These are phyloP conservation scores for Isatis lusitanica DNA, from an alignment of 441 rosid species.

Conservation along the genomic window DNA sequence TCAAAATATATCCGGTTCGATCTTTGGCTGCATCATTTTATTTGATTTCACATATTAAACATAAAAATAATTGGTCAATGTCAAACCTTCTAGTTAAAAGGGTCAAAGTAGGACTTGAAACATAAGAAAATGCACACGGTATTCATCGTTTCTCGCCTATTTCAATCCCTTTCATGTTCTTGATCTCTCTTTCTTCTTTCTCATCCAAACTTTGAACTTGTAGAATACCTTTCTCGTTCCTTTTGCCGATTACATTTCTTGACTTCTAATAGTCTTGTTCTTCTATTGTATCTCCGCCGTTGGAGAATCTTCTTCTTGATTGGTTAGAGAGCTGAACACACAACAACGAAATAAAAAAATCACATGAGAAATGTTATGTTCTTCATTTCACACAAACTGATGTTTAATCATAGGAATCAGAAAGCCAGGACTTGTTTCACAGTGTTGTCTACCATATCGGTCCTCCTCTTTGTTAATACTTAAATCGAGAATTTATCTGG, in stretches of 20 bases:
- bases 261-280: background rate
- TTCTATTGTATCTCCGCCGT: conserved; percentile 6
- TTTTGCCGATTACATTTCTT: background rate
- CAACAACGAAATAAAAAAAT: background rate
- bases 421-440: conserved; percentile 21
- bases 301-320: conserved; percentile 17
- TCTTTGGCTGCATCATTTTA: background rate
- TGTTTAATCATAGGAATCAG: conserved; percentile 9
- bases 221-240: background rate
- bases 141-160: conserved; percentile 36
- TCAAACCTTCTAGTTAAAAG: background rate
- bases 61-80: background rate
- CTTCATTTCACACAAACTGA: background rate
- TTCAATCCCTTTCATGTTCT: conserved; percentile 2
- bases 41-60: background rate
- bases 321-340: conserved; percentile 26
- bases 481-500: conserved; percentile 28
- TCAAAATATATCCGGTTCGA: background rate
- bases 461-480: conserved; percentile 38
- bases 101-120: background rate
- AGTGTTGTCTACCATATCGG: conserved; percentile 19
- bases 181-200: conserved; percentile 36
- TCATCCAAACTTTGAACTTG: background rate
- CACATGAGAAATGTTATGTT: background rate
- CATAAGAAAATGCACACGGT: background rate